Percentiles rank a stretch among this genome's conserved stretches.
Conservation (phyloP, 208 protist species). For the Blastocrithidia nonstop region DNA sequence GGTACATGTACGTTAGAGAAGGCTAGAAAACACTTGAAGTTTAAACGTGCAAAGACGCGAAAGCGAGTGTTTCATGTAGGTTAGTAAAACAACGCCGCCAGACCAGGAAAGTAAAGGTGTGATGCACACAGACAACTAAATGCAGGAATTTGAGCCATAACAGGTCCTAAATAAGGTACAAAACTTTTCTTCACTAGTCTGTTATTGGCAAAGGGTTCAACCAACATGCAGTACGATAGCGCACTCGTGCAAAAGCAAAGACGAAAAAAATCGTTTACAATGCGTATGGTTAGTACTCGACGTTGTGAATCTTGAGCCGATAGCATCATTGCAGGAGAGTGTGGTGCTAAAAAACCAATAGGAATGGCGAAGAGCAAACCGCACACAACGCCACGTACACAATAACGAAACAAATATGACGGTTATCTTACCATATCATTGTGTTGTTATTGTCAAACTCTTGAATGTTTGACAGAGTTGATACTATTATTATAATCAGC, state of each 20-base stretch:
- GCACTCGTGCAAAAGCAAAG: constrained; percentile 35
- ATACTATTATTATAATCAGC: too few relatives aligned
- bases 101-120: constrained; percentile 43
- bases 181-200: constrained; percentile 21
- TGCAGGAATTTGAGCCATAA: constrained; percentile 34
- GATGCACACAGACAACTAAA: constrained; percentile 26
- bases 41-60: constrained; percentile 37
- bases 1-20: constrained; percentile 30
- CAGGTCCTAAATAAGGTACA: constrained; percentile 35
- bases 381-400: constrained; percentile 28
- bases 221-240: constrained; percentile 17
- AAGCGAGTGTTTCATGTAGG: constrained; percentile 24
- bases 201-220: constrained; percentile 28
- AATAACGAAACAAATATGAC: too few relatives aligned
- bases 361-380: constrained; percentile 26
- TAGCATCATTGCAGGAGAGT: constrained; percentile 34
- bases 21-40: constrained; percentile 42
- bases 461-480: too few relatives aligned
- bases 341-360: constrained; percentile 19
- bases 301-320: constrained; percentile 46
- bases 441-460: too few relatives aligned
- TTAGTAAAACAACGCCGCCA: constrained; percentile 56
- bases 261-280: constrained; percentile 68
- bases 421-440: too few relatives aligned
- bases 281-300: constrained; percentile 34